phyloP scores from a whole-genome alignment of 2,329 filamentous ascomycete species.

The Fusarium mexicanum region DNA sequence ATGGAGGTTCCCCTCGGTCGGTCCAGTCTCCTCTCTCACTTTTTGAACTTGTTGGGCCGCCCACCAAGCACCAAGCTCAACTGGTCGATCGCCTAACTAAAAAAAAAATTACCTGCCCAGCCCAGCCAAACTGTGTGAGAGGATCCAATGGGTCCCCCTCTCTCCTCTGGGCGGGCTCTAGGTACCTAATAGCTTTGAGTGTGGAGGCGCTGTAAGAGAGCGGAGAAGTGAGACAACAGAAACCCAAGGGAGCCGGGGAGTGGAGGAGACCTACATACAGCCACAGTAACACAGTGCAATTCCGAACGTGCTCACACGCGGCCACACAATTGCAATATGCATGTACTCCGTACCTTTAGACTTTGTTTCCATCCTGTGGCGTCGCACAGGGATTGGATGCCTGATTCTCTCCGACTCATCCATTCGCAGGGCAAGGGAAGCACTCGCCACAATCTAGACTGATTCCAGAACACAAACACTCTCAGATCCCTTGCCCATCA shows the following conservation, averaged over 20 bases:
- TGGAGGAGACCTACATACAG: slow-evolving; percentile 12
- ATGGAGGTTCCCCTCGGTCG: neutral
- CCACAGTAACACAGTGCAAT: slow-evolving; percentile 30
- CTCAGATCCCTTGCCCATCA: slow-evolving; percentile 19
- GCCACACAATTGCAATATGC: neutral
- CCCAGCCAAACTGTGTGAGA: slow-evolving; percentile 35
- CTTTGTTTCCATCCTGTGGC: slow-evolving; percentile 16
- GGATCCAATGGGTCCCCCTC: slow-evolving; percentile 16
- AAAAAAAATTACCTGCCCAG: slow-evolving; percentile 21
- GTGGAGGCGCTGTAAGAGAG: slow-evolving; percentile 38
- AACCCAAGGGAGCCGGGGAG: slow-evolving; percentile 11
- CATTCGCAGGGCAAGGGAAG: slow-evolving; percentile 28
- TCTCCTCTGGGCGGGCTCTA: neutral
- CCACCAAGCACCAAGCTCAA: slow-evolving; percentile 43
- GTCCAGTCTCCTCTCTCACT: slow-evolving; percentile 7
- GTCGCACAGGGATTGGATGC: slow-evolving; percentile 4
- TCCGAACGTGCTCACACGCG: neutral
- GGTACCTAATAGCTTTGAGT: slow-evolving; percentile 26
- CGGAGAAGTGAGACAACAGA: slow-evolving; percentile 41
- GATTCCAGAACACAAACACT: slow-evolving; percentile 37
- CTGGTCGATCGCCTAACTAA: slow-evolving; percentile 38
- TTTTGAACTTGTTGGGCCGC: slow-evolving; percentile 46
- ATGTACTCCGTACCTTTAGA: neutral
- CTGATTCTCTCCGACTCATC: slow-evolving; percentile 26
- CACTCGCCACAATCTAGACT: slow-evolving; percentile 37